These are phyloP conservation scores for Paraconiothyrium sp. DNA, from an alignment of 2,329 filamentous ascomycete genomes.

Conservation along the genomic window DNA sequence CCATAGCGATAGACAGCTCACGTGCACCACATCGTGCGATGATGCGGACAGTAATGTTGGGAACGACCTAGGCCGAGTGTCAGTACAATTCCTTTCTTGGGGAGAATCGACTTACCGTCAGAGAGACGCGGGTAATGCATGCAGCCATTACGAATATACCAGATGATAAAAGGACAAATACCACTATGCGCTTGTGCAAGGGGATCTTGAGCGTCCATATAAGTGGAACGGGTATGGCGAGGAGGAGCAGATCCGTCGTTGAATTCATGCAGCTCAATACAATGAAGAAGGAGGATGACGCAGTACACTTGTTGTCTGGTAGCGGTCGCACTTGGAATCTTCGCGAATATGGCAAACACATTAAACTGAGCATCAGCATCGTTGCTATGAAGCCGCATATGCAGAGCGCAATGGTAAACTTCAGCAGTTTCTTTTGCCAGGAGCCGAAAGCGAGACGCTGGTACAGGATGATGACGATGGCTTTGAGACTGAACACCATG, in stretches of 20 bases:
- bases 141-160: slow-evolving; percentile 26
- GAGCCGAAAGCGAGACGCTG: slow-evolving; percentile 20
- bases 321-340: slow-evolving; percentile 20
- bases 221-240: slow-evolving; percentile 24
- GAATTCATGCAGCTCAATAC: slow-evolving; percentile 25
- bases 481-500: slow-evolving; percentile 23
- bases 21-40: slow-evolving; percentile 27
- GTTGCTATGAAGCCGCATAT: slow-evolving; percentile 16
- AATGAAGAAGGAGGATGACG: slow-evolving; percentile 22
- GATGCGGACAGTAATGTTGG: slow-evolving; percentile 21
- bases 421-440: slow-evolving; percentile 23
- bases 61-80: slow-evolving; percentile 11
- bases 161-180: slow-evolving; percentile 24
- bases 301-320: slow-evolving; percentile 18
- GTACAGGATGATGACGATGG: slow-evolving; percentile 25
- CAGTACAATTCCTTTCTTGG: background rate
- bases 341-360: slow-evolving; percentile 17
- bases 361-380: slow-evolving; percentile 18
- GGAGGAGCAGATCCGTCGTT: slow-evolving; percentile 21
- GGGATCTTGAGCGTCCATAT: slow-evolving; percentile 26
- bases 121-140: slow-evolving; percentile 24
- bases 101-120: slow-evolving; percentile 14
- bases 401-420: slow-evolving; percentile 19
- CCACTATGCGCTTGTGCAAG: slow-evolving; percentile 16
- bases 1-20: slow-evolving; percentile 23